These are phyloP conservation scores for Boletus eberwhitei DNA, from an alignment of 768 basidiomycete genomes.

Conservation along the genomic window DNA sequence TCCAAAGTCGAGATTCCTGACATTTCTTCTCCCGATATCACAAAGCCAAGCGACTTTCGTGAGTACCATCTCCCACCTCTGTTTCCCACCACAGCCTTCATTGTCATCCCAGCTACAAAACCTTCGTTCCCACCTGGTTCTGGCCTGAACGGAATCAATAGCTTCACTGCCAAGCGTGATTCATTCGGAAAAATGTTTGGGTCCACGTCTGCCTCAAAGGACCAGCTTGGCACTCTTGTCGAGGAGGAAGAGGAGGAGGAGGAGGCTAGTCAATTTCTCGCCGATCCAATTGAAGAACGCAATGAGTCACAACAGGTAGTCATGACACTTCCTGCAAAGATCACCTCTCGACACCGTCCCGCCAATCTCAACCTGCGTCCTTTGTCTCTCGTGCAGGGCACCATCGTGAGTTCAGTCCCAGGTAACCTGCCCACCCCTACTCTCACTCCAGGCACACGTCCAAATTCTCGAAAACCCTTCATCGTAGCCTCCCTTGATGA, in stretches of 20 bases:
- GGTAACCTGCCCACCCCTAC: slow-evolving; percentile 52
- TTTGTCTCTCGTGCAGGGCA: slow-evolving; percentile 63
- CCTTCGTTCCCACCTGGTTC: slow-evolving; percentile 53
- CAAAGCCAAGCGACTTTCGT: slow-evolving; percentile 68
- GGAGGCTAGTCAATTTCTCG: slow-evolving; percentile 42
- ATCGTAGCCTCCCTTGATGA: slow-evolving; percentile 4
- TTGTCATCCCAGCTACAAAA: slow-evolving; percentile 48
- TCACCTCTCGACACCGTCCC: slow-evolving; percentile 57
- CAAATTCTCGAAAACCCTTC: slow-evolving; percentile 38
- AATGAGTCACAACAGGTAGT: slow-evolving; percentile 23
- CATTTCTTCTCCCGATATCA: slow-evolving; percentile 54
- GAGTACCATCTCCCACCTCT: slow-evolving; percentile 31
- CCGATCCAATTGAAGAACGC: slow-evolving; percentile 12
- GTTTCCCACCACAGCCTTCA: not conserved
- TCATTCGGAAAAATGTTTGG: slow-evolving; percentile 72
- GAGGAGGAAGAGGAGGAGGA: slow-evolving; percentile 90
- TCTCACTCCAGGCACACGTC: slow-evolving; percentile 46
- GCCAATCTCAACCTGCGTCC: slow-evolving; percentile 65
- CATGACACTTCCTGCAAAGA: slow-evolving; percentile 35
- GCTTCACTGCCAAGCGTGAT: slow-evolving; percentile 65
- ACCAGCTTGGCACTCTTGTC: slow-evolving; percentile 72
- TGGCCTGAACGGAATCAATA: slow-evolving; percentile 37
- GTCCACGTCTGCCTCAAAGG: slow-evolving; percentile 61
- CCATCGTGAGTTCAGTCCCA: slow-evolving; percentile 33
- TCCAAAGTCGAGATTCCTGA: slow-evolving; percentile 85